A percentile compares a stretch with the other conserved stretches of the same genome.
These are phyloP conservation scores for Leucocoprinus sp. DNA, from an alignment of 768 basidiomycete species.

Conservation along the genomic window DNA sequence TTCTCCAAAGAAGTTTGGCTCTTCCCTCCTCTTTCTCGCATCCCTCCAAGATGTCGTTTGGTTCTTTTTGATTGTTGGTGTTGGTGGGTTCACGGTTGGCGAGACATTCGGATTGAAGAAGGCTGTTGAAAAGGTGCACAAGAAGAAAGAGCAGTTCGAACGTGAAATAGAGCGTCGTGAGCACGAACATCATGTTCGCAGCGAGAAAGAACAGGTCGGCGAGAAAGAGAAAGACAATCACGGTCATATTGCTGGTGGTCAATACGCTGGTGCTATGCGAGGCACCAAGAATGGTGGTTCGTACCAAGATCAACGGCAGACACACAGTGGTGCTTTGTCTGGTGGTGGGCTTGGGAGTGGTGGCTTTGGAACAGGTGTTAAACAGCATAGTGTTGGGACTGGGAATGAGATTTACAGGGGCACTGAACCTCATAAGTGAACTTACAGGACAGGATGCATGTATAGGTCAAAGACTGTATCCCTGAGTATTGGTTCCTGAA, in stretches of 20 bases:
- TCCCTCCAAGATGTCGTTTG: slow-evolving; percentile 17
- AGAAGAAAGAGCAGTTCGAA: neutral
- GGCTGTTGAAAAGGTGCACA: neutral
- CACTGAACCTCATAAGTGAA: too few species aligned
- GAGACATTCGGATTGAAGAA: slow-evolving; percentile 14
- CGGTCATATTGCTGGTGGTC: neutral
- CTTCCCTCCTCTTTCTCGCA: slow-evolving; percentile 17
- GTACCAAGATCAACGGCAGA: neutral
- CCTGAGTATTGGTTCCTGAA: too few species aligned
- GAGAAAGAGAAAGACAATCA: neutral
- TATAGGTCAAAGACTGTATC: too few species aligned
- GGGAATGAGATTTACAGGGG: too few species aligned
- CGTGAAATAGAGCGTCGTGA: neutral
- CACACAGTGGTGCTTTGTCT: neutral
- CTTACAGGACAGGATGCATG: too few species aligned
- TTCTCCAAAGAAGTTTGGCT: slow-evolving; percentile 17
- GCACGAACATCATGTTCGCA: neutral
- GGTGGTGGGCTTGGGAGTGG: neutral
- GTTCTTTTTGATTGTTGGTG: slow-evolving; percentile 15
- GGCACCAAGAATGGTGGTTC: neutral
- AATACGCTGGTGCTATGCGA: neutral
- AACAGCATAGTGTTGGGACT: neutral
- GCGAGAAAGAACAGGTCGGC: neutral
- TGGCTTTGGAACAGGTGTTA: neutral
- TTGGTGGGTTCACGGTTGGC: slow-evolving; percentile 14